Conservation (phyloP, 106 monocot genomes). For the Phalaenopsis aphrodite region DNA sequence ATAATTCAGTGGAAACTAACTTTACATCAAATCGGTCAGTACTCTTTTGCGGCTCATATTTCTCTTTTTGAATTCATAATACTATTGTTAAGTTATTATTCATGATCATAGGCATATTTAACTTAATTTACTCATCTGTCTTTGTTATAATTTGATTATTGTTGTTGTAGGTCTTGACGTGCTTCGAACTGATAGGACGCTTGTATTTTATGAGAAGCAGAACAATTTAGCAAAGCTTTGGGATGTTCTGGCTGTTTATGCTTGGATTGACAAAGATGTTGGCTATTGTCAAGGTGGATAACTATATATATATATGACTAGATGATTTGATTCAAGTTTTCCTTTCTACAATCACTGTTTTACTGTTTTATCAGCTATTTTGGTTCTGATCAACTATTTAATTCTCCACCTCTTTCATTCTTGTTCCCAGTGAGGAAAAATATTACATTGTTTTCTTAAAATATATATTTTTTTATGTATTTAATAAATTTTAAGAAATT, state of each 20-base stretch:
- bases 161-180: constrained; percentile 49
- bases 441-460: background rate
- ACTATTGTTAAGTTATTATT: background rate
- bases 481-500: background rate
- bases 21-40: constrained; percentile 83
- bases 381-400: background rate
- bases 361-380: too few relatives aligned
- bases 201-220: constrained; percentile 61
- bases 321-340: background rate
- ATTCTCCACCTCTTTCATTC: background rate
- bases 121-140: background rate
- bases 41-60: background rate
- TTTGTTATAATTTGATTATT: constrained; percentile 1
- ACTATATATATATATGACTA: background rate
- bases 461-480: background rate
- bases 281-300: constrained; percentile 64
- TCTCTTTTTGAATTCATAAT: background rate
- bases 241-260: constrained; percentile 68
- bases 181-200: constrained; percentile 47
- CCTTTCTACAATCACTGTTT: too few relatives aligned
- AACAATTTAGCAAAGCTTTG: constrained; percentile 63
- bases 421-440: background rate
- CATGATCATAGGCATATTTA: background rate
- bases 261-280: constrained; percentile 72
- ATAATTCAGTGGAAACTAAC: constrained; percentile 87